Base-by-base conservation (phyloP, 441 rosid genomes). In the Brassica balearica region DNA sequence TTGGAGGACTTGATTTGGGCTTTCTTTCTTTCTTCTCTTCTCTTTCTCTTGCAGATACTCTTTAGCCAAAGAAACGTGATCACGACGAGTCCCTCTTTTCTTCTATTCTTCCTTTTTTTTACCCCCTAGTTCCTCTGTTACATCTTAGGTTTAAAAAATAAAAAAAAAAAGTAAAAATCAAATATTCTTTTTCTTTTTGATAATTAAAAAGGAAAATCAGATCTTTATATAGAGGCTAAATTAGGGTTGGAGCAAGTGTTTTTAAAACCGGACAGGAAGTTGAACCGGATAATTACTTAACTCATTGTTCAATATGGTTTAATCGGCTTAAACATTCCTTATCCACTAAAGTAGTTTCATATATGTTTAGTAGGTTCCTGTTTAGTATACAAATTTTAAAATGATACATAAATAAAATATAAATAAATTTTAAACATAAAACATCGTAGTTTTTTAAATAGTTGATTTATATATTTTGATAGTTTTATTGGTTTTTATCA, bases 31-130 rank as follows among this genome's bases (percentile, higher is more conserved):
- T 29, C 34, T 29, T 27, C 32, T 64, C 74, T 61, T 63, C 77
- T 8, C 67, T 74, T 25, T 32, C 19, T 41, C 58, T 10, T 61
- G 2, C 29, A 32, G 53, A 59, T 55, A 43, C 69, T 72, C 55
- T 48, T 58, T 65, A 58, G 65, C 71, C 72, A 65, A 77, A 17
- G 66, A 71, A 65, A 65, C 81, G 81, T 72, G 73, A 59, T 72
- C 2, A 46, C 77, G 70, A 73, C 77, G 65, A 68, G 71, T 46
- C 32, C 32, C 65, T 60, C 60, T 55, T 68, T 69, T 12, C 20
- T 67, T 68, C n/a, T 73, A 41, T 38, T 36, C 43, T 46, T 65
- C 58, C 17, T 7, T 14, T 15, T 77, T 55, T 22, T 68, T 19
- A n/a, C 3, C 8, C 77, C 25, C 3, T 6, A 46, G 11, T 60